phyloP scores from a whole-genome alignment of 768 basidiomycete genomes.

The Mycena alexandri region DNA sequence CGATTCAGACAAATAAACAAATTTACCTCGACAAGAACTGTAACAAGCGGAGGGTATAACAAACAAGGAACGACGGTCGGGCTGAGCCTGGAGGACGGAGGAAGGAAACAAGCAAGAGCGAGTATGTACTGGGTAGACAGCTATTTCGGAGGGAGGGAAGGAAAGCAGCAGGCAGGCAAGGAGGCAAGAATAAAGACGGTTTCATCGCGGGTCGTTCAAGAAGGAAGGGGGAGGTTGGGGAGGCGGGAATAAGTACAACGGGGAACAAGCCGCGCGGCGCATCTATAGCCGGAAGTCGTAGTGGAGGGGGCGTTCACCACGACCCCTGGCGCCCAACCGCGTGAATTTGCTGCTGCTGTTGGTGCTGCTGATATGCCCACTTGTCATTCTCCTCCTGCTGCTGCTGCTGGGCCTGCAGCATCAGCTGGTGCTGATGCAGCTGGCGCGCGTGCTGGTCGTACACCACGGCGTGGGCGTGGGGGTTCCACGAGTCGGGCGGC shows the following conservation, averaged over 20 bases:
- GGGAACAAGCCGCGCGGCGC: neutral
- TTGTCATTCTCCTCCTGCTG: constrained; percentile 36
- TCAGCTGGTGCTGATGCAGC: constrained; percentile 36
- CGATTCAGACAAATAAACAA: no score
- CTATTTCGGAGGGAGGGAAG: no score
- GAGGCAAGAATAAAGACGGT: constrained; percentile 31
- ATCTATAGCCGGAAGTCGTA: constrained; percentile 7
- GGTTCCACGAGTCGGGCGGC: neutral
- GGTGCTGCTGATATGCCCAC: constrained; percentile 39
- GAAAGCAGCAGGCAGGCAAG: constrained; percentile 15
- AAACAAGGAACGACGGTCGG: constrained; percentile 32
- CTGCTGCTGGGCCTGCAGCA: constrained; percentile 35
- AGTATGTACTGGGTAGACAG: no score
- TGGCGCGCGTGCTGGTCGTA: constrained; percentile 38
- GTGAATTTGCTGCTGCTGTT: constrained; percentile 30
- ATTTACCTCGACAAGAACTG: neutral
- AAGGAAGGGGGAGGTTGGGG: constrained; percentile 1
- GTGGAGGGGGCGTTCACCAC: constrained; percentile 21
- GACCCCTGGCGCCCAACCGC: constrained; percentile 28
- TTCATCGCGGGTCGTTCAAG: constrained; percentile 28
- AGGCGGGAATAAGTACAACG: neutral
- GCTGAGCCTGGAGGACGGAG: constrained; percentile 20
- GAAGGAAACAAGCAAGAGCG: constrained; percentile 23
- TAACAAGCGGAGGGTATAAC: constrained; percentile 34
- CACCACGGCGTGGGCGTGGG: constrained; percentile 18